phyloP scores from a whole-genome alignment of 2,329 filamentous ascomycete species.

The Microdochium trichocladiopsis region DNA sequence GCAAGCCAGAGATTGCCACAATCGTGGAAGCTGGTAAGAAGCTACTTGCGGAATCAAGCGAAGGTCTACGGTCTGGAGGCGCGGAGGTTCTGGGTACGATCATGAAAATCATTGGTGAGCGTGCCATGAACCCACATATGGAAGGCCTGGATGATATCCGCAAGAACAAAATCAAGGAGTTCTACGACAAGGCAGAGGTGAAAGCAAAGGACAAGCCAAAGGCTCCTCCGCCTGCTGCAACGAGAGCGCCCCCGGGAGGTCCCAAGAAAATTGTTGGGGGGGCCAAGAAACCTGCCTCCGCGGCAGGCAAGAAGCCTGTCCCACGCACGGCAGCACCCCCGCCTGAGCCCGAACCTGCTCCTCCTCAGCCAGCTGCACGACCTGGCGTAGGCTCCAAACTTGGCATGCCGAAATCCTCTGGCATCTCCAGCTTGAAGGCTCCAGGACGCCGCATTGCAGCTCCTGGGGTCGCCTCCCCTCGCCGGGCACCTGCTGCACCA shows the following conservation, averaged over 20 bases:
- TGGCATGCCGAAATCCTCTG: constrained; percentile 45
- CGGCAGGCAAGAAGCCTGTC: constrained; percentile 43
- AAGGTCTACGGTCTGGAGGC: constrained; percentile 77
- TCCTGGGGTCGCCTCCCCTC: constrained; percentile 43
- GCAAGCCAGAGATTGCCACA: constrained; percentile 72
- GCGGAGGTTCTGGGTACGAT: constrained; percentile 88
- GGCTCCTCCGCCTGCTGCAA: constrained; percentile 56
- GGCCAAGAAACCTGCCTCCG: constrained; percentile 39
- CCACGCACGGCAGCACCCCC: constrained; percentile 28
- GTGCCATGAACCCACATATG: constrained; percentile 87
- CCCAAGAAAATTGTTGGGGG: constrained; percentile 24
- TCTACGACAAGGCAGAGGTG: constrained; percentile 70
- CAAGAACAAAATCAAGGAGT: constrained; percentile 94
- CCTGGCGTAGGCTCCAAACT: constrained; percentile 39
- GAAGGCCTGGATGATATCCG: constrained; percentile 93
- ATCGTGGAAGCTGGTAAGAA: constrained; percentile 90
- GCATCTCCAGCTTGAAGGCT: constrained; percentile 50
- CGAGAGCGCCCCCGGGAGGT: constrained; percentile 38
- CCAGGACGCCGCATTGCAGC: constrained; percentile 49
- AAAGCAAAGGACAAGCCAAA: constrained; percentile 92
- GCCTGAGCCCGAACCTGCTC: constrained; percentile 44
- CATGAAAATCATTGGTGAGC: constrained; percentile 98
- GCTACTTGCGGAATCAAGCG: constrained; percentile 80
- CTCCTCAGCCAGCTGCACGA: constrained; percentile 51
- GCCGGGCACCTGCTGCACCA: constrained; percentile 36